These are phyloP conservation scores for Claviceps arundinis DNA, from an alignment of 2,329 filamentous ascomycete genomes.

Conservation along the genomic window DNA sequence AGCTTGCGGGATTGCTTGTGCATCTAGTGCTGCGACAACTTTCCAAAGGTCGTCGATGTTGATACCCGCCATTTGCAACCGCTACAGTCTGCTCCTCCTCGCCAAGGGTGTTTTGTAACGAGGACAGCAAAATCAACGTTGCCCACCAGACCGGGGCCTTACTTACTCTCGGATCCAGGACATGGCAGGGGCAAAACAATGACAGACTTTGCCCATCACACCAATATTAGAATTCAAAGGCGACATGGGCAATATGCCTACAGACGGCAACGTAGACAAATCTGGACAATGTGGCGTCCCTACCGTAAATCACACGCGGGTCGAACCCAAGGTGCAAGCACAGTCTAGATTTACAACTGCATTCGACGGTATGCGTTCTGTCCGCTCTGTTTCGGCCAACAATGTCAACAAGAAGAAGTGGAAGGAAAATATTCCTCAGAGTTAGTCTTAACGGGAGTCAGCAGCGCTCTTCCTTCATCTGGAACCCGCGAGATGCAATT, in stretches of 20 bases:
- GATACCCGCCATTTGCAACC: background rate
- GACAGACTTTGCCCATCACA: background rate
- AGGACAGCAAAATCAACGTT: background rate
- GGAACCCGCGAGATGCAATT: background rate
- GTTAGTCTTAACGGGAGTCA: background rate
- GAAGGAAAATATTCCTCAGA: background rate
- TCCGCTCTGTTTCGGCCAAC: background rate
- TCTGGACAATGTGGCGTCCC: slow-evolving; percentile 1
- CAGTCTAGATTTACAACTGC: background rate
- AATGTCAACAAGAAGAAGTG: background rate
- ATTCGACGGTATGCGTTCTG: background rate
- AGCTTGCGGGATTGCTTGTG: slow-evolving; percentile 16
- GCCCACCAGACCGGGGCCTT: background rate
- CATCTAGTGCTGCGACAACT: slow-evolving; percentile 16
- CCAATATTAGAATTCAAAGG: background rate
- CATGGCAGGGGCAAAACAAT: background rate
- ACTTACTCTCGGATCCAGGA: background rate
- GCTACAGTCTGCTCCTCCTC: background rate
- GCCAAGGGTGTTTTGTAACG: background rate
- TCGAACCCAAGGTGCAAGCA: background rate
- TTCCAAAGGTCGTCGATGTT: slow-evolving; percentile 8
- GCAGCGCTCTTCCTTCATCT: background rate
- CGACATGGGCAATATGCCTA: background rate
- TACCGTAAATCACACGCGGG: background rate
- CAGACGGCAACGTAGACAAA: slow-evolving; percentile 5